Conservation (phyloP, 768 basidiomycete species). For the Epithele typhae region DNA sequence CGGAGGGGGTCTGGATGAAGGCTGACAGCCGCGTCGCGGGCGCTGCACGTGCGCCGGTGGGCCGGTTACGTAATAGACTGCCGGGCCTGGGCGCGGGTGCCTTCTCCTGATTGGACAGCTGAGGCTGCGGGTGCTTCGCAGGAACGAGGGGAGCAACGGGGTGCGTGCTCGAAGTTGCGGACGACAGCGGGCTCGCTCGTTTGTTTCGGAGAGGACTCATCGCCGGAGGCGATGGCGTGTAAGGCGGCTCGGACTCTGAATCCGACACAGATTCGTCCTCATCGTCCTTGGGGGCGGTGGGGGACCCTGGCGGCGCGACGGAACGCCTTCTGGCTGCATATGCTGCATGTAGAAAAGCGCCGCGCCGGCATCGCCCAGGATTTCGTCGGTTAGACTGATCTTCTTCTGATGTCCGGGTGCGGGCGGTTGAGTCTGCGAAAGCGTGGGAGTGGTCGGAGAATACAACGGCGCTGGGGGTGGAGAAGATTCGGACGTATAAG, state of each 20-base stretch:
- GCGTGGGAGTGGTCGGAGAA: conserved; percentile 1
- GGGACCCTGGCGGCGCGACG: conserved; percentile 12
- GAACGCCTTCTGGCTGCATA: conserved; percentile 30
- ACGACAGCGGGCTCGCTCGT: conserved; percentile 9
- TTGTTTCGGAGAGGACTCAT: conserved; percentile 7
- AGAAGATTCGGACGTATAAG: conserved; percentile 11
- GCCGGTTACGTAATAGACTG: conserved; percentile 52
- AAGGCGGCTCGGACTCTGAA: conserved; percentile 18
- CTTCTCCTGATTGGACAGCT: conserved; percentile 1
- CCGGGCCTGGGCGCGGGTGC: conserved; percentile 17
- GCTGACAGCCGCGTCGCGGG: conserved; percentile 29
- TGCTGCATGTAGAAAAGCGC: conserved; percentile 71
- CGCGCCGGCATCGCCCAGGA: conserved; percentile 50
- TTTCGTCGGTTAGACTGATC: conserved; percentile 25
- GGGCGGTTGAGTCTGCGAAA: conserved; percentile 17
- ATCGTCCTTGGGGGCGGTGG: conserved; percentile 25
- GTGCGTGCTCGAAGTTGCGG: neutral
- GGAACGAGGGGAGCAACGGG: conserved; percentile 12
- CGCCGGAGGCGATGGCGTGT: conserved; percentile 15
- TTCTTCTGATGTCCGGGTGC: conserved; percentile 10
- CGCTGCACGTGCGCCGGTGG: conserved; percentile 80
- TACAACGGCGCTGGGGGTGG: conserved; percentile 5
- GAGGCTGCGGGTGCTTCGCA: conserved; percentile 7
- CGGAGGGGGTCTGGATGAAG: conserved; percentile 13
- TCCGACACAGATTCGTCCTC: conserved; percentile 37